Conservation (phyloP, 2,329 filamentous ascomycete genomes). For the Lecanicillium sp. region DNA sequence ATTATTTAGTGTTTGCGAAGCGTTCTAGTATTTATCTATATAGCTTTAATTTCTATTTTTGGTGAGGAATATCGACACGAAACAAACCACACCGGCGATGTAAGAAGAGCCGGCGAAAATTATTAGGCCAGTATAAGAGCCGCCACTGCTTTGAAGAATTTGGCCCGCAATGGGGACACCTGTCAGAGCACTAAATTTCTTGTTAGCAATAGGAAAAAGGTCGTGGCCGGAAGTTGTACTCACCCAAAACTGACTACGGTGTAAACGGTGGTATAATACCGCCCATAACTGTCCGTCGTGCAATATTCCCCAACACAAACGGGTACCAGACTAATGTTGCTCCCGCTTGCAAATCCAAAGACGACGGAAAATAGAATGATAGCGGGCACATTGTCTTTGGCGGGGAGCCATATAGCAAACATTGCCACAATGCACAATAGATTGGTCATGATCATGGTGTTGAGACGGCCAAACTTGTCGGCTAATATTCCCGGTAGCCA, state of each 20-base stretch:
- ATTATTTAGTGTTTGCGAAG: conserved; percentile 18
- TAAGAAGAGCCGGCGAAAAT: conserved; percentile 40
- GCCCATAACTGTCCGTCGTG: conserved; percentile 56
- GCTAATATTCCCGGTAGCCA: conserved; percentile 46
- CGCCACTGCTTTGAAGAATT: conserved; percentile 43
- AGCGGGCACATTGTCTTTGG: conserved; percentile 33
- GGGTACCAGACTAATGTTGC: conserved; percentile 59
- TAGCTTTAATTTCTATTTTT: too few relatives aligned
- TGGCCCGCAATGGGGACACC: conserved; percentile 57
- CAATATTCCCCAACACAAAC: conserved; percentile 65
- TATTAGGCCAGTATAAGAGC: conserved; percentile 54
- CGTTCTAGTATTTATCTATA: too few relatives aligned
- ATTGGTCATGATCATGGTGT: conserved; percentile 52
- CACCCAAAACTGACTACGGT: conserved; percentile 61
- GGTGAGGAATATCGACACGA: neutral
- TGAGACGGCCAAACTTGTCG: conserved; percentile 45
- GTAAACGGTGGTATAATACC: conserved; percentile 61
- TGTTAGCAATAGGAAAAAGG: neutral
- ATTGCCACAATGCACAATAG: conserved; percentile 35
- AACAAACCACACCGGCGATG: conserved; percentile 3
- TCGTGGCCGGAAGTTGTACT: neutral
- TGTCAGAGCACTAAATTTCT: conserved; percentile 31
- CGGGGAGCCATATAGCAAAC: conserved; percentile 56
- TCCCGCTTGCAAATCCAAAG: conserved; percentile 58
- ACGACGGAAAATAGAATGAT: conserved; percentile 20